A percentile compares a stretch with the other conserved stretches of the same genome.
phyloP scores from a whole-genome alignment of 495 filamentous ascomycete species.

The Daldinia childiae region DNA sequence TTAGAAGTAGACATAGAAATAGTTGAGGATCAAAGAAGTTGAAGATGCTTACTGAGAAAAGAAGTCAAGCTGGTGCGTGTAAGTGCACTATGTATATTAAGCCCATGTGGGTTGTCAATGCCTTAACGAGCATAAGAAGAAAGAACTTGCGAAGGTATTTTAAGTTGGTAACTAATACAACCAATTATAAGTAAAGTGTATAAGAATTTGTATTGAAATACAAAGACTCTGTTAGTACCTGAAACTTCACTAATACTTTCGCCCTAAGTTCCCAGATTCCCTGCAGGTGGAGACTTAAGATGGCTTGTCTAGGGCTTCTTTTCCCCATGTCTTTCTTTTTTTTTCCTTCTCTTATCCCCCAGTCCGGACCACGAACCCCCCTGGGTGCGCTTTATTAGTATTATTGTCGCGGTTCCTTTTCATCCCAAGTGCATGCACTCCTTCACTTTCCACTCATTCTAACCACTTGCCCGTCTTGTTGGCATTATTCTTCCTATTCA shows the following conservation, averaged over 20 bases:
- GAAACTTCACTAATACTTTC: slow-evolving; percentile 14
- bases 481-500: slow-evolving; percentile 39
- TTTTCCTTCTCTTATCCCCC: slow-evolving; percentile 5
- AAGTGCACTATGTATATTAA: slow-evolving; percentile 8
- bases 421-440: slow-evolving; percentile 35
- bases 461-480: slow-evolving; percentile 22
- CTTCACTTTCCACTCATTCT: slow-evolving; percentile 37
- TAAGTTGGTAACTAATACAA: slow-evolving; percentile 21
- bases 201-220: background rate
- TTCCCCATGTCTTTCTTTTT: slow-evolving; percentile 22
- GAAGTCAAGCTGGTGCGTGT: slow-evolving; percentile 1
- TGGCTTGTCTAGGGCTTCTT: slow-evolving; percentile 27
- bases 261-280: slow-evolving; percentile 24
- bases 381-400: slow-evolving; percentile 39
- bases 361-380: slow-evolving; percentile 14
- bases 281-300: slow-evolving; percentile 20
- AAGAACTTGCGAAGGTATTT: slow-evolving; percentile 18
- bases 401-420: slow-evolving; percentile 38
- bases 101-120: background rate
- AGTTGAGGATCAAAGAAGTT: slow-evolving; percentile 1
- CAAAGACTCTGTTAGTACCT: slow-evolving; percentile 18
- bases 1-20: background rate
- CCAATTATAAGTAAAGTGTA: background rate
- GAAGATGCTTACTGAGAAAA: slow-evolving; percentile 10
- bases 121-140: slow-evolving; percentile 5